phyloP scores from a whole-genome alignment of 2,329 filamentous ascomycete genomes.

The Beauveria australis region DNA sequence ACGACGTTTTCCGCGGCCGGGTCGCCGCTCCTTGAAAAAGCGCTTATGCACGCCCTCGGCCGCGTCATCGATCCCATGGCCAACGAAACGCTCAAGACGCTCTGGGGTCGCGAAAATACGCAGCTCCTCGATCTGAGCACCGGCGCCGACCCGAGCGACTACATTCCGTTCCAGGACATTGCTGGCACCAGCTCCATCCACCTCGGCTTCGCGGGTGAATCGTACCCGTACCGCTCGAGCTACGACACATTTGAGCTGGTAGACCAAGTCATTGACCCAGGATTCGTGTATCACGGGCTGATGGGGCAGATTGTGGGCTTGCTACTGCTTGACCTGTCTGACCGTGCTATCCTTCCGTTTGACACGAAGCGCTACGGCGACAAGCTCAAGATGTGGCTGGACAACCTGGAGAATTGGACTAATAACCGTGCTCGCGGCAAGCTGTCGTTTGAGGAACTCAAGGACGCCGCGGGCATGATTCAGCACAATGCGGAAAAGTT shows the following conservation, averaged over 20 bases:
- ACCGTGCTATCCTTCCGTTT: constrained; percentile 74
- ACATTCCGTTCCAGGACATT: constrained; percentile 83
- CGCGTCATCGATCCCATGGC: constrained; percentile 63
- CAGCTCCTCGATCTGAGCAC: constrained; percentile 63
- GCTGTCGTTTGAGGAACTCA: constrained; percentile 26
- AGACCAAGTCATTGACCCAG: constrained; percentile 68
- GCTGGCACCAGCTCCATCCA: constrained; percentile 84
- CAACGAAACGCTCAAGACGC: constrained; percentile 63
- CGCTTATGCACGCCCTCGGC: constrained; percentile 64
- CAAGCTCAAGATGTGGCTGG: constrained; percentile 55
- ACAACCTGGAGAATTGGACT: constrained; percentile 58
- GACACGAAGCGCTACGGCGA: constrained; percentile 68
- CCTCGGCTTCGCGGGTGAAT: constrained; percentile 63
- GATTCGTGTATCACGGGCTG: constrained; percentile 70
- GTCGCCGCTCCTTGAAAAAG: constrained; percentile 68
- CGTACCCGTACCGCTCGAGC: constrained; percentile 69
- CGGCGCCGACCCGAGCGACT: constrained; percentile 55
- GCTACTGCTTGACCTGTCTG: constrained; percentile 76
- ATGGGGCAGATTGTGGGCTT: constrained; percentile 74
- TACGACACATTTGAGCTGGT: constrained; percentile 91
- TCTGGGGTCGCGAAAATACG: constrained; percentile 62
- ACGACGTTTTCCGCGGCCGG: constrained; percentile 67
- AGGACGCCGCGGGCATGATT: constrained; percentile 54
- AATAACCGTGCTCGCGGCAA: constrained; percentile 27
- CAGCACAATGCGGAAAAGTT: constrained; percentile 47